Evolutionary conservation across 2,329 filamentous ascomycete species (phyloP).

Genomic region (Magnaporthales sp.): DNA sequence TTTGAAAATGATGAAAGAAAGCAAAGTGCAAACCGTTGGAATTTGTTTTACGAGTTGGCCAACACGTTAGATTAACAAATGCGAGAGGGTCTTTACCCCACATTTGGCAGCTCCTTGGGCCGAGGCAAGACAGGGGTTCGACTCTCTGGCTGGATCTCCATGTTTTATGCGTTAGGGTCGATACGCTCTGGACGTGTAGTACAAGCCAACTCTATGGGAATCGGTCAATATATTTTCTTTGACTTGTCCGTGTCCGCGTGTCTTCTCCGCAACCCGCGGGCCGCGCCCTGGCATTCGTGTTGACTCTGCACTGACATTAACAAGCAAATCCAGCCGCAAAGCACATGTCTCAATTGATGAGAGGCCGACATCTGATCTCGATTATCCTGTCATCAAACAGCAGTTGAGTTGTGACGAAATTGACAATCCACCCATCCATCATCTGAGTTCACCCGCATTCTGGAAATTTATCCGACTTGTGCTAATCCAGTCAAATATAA

Average conservation of each 20-base stretch:
- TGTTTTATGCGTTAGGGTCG: neutral
- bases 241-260: neutral
- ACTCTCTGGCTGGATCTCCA: neutral
- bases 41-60: neutral
- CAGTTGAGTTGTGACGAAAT: neutral
- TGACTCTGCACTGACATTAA: no score
- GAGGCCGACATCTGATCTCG: neutral
- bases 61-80: neutral
- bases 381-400: neutral
- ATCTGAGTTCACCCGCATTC: neutral
- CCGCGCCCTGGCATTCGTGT: neutral
- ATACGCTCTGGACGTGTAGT: neutral
- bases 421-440: neutral
- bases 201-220: neutral
- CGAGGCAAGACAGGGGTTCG: conserved; percentile 1
- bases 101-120: conserved; percentile 1
- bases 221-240: neutral
- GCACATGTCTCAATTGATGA: neutral
- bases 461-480: neutral
- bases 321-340: neutral
- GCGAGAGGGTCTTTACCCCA: neutral
- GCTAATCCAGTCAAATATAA: neutral
- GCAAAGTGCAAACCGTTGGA: neutral
- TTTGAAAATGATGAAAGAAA: neutral
- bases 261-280: neutral